phyloP scores from a whole-genome alignment of 331 rosid genomes.

The Quercus phellos region DNA sequence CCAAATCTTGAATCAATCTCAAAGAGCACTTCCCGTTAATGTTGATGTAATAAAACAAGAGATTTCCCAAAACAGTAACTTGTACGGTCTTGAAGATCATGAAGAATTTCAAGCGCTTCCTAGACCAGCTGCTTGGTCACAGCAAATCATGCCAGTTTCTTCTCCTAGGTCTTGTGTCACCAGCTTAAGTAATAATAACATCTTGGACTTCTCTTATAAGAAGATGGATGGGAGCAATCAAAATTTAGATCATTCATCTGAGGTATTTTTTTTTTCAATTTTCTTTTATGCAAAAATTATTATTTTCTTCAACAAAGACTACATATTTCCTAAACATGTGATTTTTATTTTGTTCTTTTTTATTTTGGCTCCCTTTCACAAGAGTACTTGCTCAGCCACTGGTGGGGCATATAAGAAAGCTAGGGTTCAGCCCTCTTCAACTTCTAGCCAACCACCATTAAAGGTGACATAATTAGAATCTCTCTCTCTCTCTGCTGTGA shows the following conservation, averaged over 20 bases:
- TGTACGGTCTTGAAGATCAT: slow-evolving; percentile 25
- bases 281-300: neutral
- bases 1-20: slow-evolving; percentile 28
- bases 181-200: slow-evolving; percentile 34
- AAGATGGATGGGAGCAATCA: slow-evolving; percentile 36
- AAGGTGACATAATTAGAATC: slow-evolving; percentile 39
- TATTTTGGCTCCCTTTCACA: neutral
- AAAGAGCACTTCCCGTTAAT: slow-evolving; percentile 21
- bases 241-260: slow-evolving; percentile 39
- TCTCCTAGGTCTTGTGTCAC: slow-evolving; percentile 50
- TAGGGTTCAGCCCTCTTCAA: slow-evolving; percentile 68
- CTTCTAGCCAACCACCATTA: slow-evolving; percentile 68
- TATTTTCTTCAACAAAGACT: neutral
- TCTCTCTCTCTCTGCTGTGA: neutral
- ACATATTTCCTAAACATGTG: neutral
- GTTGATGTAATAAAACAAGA: slow-evolving; percentile 58
- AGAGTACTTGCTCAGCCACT: slow-evolving; percentile 48
- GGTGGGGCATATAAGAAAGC: slow-evolving; percentile 63
- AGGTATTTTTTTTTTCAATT: slow-evolving; percentile 31
- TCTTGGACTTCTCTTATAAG: slow-evolving; percentile 60
- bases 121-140: slow-evolving; percentile 37
- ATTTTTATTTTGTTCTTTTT: neutral
- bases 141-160: slow-evolving; percentile 44
- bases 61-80: slow-evolving; percentile 36
- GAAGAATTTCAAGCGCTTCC: slow-evolving; percentile 36